Base-by-base conservation (phyloP, 1,284 basidiomycete genomes). In the Rugosomyces carneus region DNA sequence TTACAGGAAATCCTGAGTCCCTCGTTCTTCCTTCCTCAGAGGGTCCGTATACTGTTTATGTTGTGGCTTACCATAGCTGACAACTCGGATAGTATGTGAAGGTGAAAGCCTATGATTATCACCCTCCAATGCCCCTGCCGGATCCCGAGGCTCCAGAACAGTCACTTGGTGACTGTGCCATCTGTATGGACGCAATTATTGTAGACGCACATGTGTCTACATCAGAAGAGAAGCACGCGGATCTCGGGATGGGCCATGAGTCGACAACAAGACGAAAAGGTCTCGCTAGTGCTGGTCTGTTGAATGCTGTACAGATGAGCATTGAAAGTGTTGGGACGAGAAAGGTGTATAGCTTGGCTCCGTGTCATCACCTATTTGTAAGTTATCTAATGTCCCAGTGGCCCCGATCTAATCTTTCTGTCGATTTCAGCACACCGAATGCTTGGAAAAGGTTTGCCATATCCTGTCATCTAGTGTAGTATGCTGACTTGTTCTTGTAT, bases 281-380 rank as follows among this genome's bases (percentile, higher is more conserved):
- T 53, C 54, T 54, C 21, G 49, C 47, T 24, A 59, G 53, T 31
- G 54, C 60, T 37, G 63, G 66, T 32, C 57, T 73, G 43, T 52
- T 73, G 24, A 68, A 61, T 58, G 72, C 63, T 37, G 68, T 76
- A 59, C 68, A 70, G 46, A 65, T 66, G 53, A 69, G 72, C 32
- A 66, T 73, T 37, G 69, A 66, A 32, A 65, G 62, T 42, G 66
- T 65, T 49, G 59, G 63, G 48, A 64, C 73, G 48, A 74, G 80
- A 53, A 80, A 83, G 60, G 76, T 68, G 47, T 93, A 93, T 57
- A 90, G 90, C 59, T 67, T 93, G 47, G 89, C 91, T 4, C 91
- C 91, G 2, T 94, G 91, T 65, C 81, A 87, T 59, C 91, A 94
- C 71, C 63, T 93, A 52, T 93, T 94, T 66, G 85, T 88, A 56